A percentile compares a stretch with the other conserved stretches of the same genome.
These are phyloP conservation scores for Acorus calamus DNA, from an alignment of 106 monocot genomes.

Conservation along the genomic window DNA sequence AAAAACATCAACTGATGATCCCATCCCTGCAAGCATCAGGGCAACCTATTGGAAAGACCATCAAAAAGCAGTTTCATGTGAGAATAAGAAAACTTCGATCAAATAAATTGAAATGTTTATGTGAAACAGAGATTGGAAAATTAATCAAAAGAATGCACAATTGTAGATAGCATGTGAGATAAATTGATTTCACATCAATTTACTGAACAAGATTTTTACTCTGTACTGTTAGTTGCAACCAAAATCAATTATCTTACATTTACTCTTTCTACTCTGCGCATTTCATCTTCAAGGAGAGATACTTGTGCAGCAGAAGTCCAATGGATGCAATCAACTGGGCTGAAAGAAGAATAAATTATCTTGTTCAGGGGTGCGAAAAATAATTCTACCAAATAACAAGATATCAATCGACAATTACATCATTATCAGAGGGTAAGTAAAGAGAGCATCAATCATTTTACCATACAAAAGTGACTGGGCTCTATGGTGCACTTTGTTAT, in stretches of 20 bases:
- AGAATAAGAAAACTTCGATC: too few relatives aligned
- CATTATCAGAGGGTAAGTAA: too few relatives aligned
- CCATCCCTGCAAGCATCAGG: conserved; percentile 92
- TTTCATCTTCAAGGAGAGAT: conserved; percentile 99
- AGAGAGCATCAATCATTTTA: too few relatives aligned
- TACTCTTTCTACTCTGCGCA: conserved; percentile 92
- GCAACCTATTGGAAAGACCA: conserved; percentile 50
- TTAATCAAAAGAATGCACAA: not conserved
- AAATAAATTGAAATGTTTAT: not conserved
- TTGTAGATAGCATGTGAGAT: not conserved
- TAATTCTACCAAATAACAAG: too few relatives aligned
- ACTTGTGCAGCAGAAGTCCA: conserved; percentile 98
- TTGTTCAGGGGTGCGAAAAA: too few relatives aligned
- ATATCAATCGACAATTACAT: too few relatives aligned
- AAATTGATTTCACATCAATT: too few relatives aligned
- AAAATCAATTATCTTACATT: conserved; percentile 43
- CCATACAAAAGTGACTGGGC: too few relatives aligned
- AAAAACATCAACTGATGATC: conserved; percentile 77
- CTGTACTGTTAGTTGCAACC: too few relatives aligned
- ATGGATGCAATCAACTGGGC: conserved; percentile 98
- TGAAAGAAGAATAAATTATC: conserved; percentile 14
- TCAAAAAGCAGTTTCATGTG: too few relatives aligned
- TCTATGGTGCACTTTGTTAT: too few relatives aligned
- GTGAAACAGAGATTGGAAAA: not conserved
- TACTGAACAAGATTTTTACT: too few relatives aligned